These are phyloP conservation scores for Corchorus capsularis DNA, from an alignment of 345 rosid species.

Conservation along the genomic window DNA sequence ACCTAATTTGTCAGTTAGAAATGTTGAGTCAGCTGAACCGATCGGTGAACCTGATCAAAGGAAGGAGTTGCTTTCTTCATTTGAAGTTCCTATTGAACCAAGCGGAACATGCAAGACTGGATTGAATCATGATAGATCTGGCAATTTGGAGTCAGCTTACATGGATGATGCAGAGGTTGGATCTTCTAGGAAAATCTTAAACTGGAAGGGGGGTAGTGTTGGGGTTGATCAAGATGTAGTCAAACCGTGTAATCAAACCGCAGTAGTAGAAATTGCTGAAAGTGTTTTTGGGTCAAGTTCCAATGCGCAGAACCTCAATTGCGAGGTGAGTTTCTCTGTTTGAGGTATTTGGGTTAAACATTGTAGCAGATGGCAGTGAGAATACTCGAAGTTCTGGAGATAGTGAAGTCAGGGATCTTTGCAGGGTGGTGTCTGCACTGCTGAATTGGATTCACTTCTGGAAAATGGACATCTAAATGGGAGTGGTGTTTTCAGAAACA, in stretches of 20 bases:
- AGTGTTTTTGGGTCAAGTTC: slow-evolving; percentile 39
- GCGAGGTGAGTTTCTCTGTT: slow-evolving; percentile 54
- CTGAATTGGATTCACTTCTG: slow-evolving; percentile 37
- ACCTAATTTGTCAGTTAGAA: slow-evolving; percentile 30
- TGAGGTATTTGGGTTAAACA: slow-evolving; percentile 41
- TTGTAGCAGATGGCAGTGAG: slow-evolving; percentile 36
- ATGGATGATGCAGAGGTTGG: slow-evolving; percentile 30
- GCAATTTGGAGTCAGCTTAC: slow-evolving; percentile 34
- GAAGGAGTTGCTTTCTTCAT: slow-evolving; percentile 28
- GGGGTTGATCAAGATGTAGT: slow-evolving; percentile 47
- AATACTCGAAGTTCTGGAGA: slow-evolving; percentile 32
- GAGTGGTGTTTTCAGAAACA: slow-evolving; percentile 34
- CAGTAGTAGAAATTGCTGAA: slow-evolving; percentile 39
- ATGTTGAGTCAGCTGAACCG: slow-evolving; percentile 35
- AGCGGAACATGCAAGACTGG: slow-evolving; percentile 25
- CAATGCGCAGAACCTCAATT: slow-evolving; percentile 43
- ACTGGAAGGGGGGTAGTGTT: slow-evolving; percentile 29
- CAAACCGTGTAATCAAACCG: slow-evolving; percentile 39
- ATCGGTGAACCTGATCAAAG: slow-evolving; percentile 25
- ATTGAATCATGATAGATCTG: slow-evolving; percentile 26
- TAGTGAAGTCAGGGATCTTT: slow-evolving; percentile 48
- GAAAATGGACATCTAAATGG: slow-evolving; percentile 45
- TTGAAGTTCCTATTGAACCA: slow-evolving; percentile 36
- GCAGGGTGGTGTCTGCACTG: slow-evolving; percentile 47
- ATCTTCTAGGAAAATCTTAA: slow-evolving; percentile 25